phyloP scores from a whole-genome alignment of 2,329 filamentous ascomycete genomes.

The Juglanconis juglandina region DNA sequence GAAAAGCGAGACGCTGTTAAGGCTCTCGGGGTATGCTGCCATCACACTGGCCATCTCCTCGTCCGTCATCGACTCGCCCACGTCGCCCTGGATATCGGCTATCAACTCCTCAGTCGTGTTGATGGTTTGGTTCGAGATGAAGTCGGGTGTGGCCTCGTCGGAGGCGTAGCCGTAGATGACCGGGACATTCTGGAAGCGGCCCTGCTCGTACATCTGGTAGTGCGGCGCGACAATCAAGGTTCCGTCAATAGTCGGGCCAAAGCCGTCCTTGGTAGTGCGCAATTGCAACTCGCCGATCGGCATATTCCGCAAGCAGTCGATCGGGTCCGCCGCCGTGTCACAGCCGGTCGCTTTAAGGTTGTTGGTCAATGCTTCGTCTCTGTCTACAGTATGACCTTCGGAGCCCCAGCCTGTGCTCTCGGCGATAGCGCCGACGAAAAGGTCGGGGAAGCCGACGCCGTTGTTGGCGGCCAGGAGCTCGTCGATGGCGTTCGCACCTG shows the following conservation, averaged over 20 bases:
- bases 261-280: slow-evolving; percentile 10
- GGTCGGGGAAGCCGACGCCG: slow-evolving; percentile 6
- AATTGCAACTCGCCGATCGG: slow-evolving; percentile 12
- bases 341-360: slow-evolving; percentile 11
- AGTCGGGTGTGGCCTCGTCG: slow-evolving; percentile 11
- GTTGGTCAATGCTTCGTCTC: slow-evolving; percentile 4
- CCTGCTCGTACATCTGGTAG: slow-evolving; percentile 14
- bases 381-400: background rate
- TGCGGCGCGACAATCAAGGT: slow-evolving; percentile 9
- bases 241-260: slow-evolving; percentile 4
- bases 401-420: slow-evolving; percentile 12
- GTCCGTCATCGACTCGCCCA: slow-evolving; percentile 5
- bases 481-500: slow-evolving; percentile 10
- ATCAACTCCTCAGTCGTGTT: slow-evolving; percentile 7
- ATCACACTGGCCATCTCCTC: slow-evolving; percentile 2
- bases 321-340: background rate
- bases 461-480: slow-evolving; percentile 13
- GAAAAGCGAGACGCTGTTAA: slow-evolving; percentile 10
- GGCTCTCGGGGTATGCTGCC: slow-evolving; percentile 8
- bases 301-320: slow-evolving; percentile 13
- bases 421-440: slow-evolving; percentile 8
- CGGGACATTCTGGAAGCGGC: slow-evolving; percentile 11
- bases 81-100: background rate
- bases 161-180: slow-evolving; percentile 11
- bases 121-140: slow-evolving; percentile 12